phyloP scores from a whole-genome alignment of 225 moss, liverwort and hornwort genomes.

The Thuidium tamariscinum region DNA sequence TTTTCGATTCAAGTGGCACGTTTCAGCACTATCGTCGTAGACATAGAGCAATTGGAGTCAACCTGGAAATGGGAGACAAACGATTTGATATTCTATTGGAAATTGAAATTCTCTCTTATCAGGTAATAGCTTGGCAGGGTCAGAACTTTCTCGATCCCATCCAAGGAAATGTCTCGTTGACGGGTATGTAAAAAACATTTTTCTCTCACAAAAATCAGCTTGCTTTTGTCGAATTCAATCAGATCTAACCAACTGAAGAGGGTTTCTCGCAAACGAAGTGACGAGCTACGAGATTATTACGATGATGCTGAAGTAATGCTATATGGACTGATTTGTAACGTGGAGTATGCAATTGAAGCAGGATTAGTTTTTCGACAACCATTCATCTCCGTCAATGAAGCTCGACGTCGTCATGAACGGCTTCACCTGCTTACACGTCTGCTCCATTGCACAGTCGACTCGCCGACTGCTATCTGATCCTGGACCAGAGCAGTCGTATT shows the following conservation, averaged over 20 bases:
- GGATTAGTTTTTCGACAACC: conserved; percentile 2
- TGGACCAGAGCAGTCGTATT: conserved; percentile 49
- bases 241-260: neutral
- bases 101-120: neutral
- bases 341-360: neutral
- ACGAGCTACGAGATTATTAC: neutral
- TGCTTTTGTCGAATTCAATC: neutral
- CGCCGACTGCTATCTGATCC: conserved; percentile 23
- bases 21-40: neutral
- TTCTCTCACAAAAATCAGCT: neutral
- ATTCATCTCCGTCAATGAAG: conserved; percentile 40
- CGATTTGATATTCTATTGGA: neutral
- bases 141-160: neutral
- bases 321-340: neutral
- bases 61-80: neutral
- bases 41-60: neutral
- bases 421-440: conserved; percentile 17
- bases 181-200: neutral
- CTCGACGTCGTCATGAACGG: conserved; percentile 46
- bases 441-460: conserved; percentile 29
- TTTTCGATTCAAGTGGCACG: neutral
- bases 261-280: neutral
- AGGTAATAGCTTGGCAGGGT: neutral
- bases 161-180: neutral
- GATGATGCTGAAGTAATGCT: neutral